These are phyloP conservation scores for Kodamaea restingae DNA, from an alignment of 805 yeast genomes.

Conservation along the genomic window DNA sequence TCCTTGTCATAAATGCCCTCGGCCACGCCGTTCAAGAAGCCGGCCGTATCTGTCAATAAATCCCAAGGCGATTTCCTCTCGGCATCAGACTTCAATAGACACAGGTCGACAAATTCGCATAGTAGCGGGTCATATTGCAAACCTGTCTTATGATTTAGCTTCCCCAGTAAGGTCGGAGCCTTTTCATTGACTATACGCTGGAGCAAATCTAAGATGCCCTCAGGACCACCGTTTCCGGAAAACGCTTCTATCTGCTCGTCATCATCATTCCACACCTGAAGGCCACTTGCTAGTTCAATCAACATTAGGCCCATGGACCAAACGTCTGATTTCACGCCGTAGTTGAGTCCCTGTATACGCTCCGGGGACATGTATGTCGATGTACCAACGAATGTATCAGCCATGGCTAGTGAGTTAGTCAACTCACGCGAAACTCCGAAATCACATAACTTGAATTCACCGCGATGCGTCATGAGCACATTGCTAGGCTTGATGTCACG, in stretches of 20 bases:
- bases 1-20: slow-evolving; percentile 33
- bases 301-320: slow-evolving; percentile 95
- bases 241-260: slow-evolving; percentile 25
- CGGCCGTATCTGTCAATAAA: slow-evolving; percentile 39
- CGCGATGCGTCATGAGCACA: slow-evolving; percentile 79
- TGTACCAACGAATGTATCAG: slow-evolving; percentile 97
- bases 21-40: slow-evolving; percentile 30
- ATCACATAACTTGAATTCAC: slow-evolving; percentile 89
- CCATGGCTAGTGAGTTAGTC: slow-evolving; percentile 77
- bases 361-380: slow-evolving; percentile 97
- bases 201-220: slow-evolving; percentile 83
- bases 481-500: slow-evolving; percentile 96
- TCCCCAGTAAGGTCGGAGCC: slow-evolving; percentile 61
- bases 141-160: slow-evolving; percentile 27
- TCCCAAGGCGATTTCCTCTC: slow-evolving; percentile 73
- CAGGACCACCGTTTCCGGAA: slow-evolving; percentile 47
- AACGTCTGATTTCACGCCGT: slow-evolving; percentile 92
- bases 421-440: slow-evolving; percentile 94
- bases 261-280: slow-evolving; percentile 68
- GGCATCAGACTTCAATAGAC: slow-evolving; percentile 65
- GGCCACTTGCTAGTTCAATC: slow-evolving; percentile 83
- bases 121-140: slow-evolving; percentile 43
- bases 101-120: slow-evolving; percentile 66
- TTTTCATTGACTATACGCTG: slow-evolving; percentile 93
- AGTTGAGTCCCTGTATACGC: slow-evolving; percentile 89